phyloP scores from a whole-genome alignment of 306 rosid genomes.

The Arachis hypogaea region DNA sequence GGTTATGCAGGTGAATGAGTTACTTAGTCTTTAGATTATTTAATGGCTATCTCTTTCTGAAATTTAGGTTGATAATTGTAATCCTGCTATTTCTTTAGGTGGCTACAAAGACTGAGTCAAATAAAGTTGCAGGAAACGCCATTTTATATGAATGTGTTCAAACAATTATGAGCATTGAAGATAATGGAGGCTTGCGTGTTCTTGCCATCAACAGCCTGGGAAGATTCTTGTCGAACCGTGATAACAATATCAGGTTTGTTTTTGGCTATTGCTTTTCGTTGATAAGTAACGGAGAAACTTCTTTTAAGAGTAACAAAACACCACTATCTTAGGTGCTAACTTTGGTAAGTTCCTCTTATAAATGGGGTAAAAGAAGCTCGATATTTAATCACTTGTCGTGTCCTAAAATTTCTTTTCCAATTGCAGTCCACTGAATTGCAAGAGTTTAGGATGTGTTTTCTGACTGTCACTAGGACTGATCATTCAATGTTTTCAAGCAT shows the following conservation, averaged over 20 bases:
- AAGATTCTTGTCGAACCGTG: constrained; percentile 95
- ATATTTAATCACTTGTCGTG: constrained; percentile 5
- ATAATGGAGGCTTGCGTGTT: constrained; percentile 94
- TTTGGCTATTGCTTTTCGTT: constrained; percentile 32
- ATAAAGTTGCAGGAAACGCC: constrained; percentile 97
- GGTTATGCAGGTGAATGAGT: not conserved
- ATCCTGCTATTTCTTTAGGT: constrained; percentile 61
- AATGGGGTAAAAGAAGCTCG: constrained; percentile 14
- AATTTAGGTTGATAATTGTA: constrained; percentile 31
- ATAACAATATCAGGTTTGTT: constrained; percentile 92
- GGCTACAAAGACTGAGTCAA: constrained; percentile 97
- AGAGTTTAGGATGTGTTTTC: constrained; percentile 22
- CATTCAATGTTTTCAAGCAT: constrained; percentile 20
- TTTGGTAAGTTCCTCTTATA: constrained; percentile 3
- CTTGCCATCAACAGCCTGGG: constrained; percentile 97
- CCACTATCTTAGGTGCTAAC: constrained; percentile 19
- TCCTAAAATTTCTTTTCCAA: constrained; percentile 31
- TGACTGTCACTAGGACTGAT: constrained; percentile 12
- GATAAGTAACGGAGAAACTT: constrained; percentile 15
- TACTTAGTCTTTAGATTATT: constrained; percentile 27
- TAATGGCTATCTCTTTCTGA: constrained; percentile 23
- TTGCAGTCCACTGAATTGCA: constrained; percentile 30
- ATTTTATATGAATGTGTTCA: constrained; percentile 94
- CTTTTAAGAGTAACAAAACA: not conserved
- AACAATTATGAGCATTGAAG: constrained; percentile 98